phyloP scores from a whole-genome alignment of 345 rosid species.

The Hirschfeldia incana region DNA sequence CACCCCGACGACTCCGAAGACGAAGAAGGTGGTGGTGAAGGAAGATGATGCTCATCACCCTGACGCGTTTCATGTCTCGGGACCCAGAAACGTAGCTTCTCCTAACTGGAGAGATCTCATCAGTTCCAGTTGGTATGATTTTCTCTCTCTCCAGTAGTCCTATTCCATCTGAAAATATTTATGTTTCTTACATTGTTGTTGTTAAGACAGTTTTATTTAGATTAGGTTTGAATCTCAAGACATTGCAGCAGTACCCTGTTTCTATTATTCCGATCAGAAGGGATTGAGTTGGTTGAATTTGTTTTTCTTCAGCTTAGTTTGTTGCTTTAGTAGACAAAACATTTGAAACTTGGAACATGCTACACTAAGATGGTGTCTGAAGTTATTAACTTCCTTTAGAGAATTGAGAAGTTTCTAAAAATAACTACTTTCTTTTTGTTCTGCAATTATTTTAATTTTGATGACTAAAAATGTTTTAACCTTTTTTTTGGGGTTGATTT shows the following conservation, averaged over 20 bases:
- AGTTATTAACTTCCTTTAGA: neutral
- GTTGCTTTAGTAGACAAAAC: neutral
- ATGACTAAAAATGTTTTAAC: neutral
- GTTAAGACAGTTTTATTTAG: neutral
- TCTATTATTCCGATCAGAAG: slow-evolving; percentile 10
- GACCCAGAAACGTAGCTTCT: slow-evolving; percentile 80
- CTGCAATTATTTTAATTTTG: neutral
- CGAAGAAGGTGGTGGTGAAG: slow-evolving; percentile 25
- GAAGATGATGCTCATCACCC: slow-evolving; percentile 72
- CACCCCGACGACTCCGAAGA: slow-evolving; percentile 26
- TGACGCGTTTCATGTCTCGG: slow-evolving; percentile 88
- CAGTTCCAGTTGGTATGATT: slow-evolving; percentile 71
- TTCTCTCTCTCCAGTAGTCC: neutral
- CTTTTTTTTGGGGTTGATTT: neutral
- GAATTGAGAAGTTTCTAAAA: neutral
- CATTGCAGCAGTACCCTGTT: neutral
- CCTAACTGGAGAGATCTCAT: slow-evolving; percentile 98
- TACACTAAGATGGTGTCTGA: neutral
- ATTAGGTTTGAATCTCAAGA: neutral
- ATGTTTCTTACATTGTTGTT: neutral
- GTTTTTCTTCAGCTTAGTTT: neutral
- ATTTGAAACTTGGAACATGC: neutral
- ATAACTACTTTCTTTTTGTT: neutral
- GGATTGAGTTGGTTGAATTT: neutral
- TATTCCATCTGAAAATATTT: neutral